Evolutionary conservation across 2,329 filamentous ascomycete genomes (phyloP), one percentile per base, ranked within the genome.

Genomic region (Aspergillus sp.): DNA sequence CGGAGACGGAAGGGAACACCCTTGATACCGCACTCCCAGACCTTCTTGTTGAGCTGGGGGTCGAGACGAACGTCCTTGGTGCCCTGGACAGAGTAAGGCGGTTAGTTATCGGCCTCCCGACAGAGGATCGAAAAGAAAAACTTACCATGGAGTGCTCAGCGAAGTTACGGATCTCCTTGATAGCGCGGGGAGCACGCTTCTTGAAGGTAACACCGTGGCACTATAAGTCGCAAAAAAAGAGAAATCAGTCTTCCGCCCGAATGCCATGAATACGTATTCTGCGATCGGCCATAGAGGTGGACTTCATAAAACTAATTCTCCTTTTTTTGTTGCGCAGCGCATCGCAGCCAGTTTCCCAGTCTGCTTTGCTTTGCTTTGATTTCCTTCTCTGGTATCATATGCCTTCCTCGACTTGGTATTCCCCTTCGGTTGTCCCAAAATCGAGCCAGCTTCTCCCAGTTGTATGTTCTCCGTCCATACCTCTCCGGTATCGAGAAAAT

Each of bases 31-130:
- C 86, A 81, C 80, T 98, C 93, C 93, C 93, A 98, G 74, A 98
- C 91, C 84, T 98, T 97, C 88, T 98, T 98, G 87, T 98, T 98
- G 71, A 98, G 80, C 80, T 93, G 87, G 70, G 93, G 93, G 83
- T 98, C 93, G 72, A 98, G 79, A 68, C 93, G 93, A 78, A 98
- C 93, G 74, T 98, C 93, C 69, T 82, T 77, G 78, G 93, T 98
- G 73, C 91, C 91, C 93, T 98, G 64, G 30, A 42, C 45, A 20
- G 9, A 20, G 41, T 13, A 43, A 13, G 13, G n/a, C 35, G 45
- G 20, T 37, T 12, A 41, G 42, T 39, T 46, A 30, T 15, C n/a
- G n/a, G 12, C 13, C 3, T 13, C 39, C 10, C 10, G 2, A 7
- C 7, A n/a, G 22, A 7, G 22, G 20, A 33, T 44, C 46, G 22